Evolutionary conservation across 345 rosid species (phyloP).

Genomic region (Geranium rotundifolium): DNA sequence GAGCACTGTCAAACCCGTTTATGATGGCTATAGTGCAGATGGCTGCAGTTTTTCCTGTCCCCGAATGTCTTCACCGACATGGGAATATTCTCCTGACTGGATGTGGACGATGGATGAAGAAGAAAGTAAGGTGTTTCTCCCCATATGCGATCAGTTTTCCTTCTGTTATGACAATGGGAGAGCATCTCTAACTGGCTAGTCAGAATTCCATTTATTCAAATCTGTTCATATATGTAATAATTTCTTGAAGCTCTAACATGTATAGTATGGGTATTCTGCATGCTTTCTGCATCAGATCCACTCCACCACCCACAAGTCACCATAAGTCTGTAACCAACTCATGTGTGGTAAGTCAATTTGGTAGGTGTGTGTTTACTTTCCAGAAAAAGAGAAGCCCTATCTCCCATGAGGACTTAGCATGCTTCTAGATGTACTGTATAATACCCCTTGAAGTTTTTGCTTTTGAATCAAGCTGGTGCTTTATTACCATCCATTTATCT

Average conservation of each 20-base stretch:
- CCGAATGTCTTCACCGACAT: conserved; percentile 38
- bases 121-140: conserved; percentile 43
- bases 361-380: conserved; percentile 3
- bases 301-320: conserved; percentile 3
- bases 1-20: conserved; percentile 36
- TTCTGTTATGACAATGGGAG: conserved; percentile 31
- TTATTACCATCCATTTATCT: neutral
- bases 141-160: conserved; percentile 23
- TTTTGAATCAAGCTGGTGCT: neutral
- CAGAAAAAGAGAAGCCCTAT: neutral
- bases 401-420: neutral
- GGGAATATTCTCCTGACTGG: conserved; percentile 50
- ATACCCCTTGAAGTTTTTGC: neutral
- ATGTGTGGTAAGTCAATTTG: conserved; percentile 6
- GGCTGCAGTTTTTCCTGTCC: conserved; percentile 33
- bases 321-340: conserved; percentile 8
- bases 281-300: conserved; percentile 16
- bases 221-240: conserved; percentile 14
- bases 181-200: conserved; percentile 33
- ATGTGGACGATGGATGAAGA: conserved; percentile 65
- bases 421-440: neutral
- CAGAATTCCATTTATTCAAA: conserved; percentile 44
- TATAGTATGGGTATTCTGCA: conserved; percentile 26
- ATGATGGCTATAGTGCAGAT: conserved; percentile 36
- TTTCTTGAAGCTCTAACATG: conserved; percentile 28